A percentile compares a stretch with the other conserved stretches of the same genome.
These are phyloP conservation scores for Neofusicoccum cordaticola DNA, from an alignment of 2,329 filamentous ascomycete genomes.

Conservation along the genomic window DNA sequence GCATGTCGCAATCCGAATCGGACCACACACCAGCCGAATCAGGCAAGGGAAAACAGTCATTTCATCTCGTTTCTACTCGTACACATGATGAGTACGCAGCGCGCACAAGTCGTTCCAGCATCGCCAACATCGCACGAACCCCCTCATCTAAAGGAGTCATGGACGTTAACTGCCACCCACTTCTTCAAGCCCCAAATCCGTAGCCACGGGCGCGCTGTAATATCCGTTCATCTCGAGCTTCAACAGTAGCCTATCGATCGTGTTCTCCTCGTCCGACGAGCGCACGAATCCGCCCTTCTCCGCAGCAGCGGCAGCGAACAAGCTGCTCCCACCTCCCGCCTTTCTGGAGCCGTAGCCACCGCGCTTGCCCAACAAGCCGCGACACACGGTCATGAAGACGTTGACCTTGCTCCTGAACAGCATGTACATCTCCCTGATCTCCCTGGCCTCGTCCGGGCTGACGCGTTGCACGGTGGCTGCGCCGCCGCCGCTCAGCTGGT, in stretches of 20 bases:
- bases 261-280: slow-evolving; percentile 50
- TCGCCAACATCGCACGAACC: too few relatives aligned
- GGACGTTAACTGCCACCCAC: too few relatives aligned
- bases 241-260: slow-evolving; percentile 65
- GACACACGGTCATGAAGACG: slow-evolving; percentile 72
- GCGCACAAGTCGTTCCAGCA: too few relatives aligned
- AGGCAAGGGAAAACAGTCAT: too few relatives aligned
- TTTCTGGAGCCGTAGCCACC: slow-evolving; percentile 24
- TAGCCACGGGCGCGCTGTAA: slow-evolving; percentile 41
- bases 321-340: slow-evolving; percentile 29
- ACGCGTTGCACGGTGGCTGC: slow-evolving; percentile 25
- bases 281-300: slow-evolving; percentile 17
- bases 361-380: slow-evolving; percentile 64
- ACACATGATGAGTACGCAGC: too few relatives aligned
- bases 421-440: slow-evolving; percentile 56
- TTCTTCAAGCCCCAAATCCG: background rate
- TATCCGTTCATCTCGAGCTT: slow-evolving; percentile 70
- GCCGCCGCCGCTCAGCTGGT: slow-evolving; percentile 19
- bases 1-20: too few relatives aligned
- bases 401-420: slow-evolving; percentile 71
- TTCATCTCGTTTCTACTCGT: too few relatives aligned
- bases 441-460: slow-evolving; percentile 30
- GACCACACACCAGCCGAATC: too few relatives aligned
- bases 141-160: too few relatives aligned
- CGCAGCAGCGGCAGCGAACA: slow-evolving; percentile 28